These are phyloP conservation scores for Chalciporus pseudorubinellus DNA, from an alignment of 768 basidiomycete genomes.

Conservation along the genomic window DNA sequence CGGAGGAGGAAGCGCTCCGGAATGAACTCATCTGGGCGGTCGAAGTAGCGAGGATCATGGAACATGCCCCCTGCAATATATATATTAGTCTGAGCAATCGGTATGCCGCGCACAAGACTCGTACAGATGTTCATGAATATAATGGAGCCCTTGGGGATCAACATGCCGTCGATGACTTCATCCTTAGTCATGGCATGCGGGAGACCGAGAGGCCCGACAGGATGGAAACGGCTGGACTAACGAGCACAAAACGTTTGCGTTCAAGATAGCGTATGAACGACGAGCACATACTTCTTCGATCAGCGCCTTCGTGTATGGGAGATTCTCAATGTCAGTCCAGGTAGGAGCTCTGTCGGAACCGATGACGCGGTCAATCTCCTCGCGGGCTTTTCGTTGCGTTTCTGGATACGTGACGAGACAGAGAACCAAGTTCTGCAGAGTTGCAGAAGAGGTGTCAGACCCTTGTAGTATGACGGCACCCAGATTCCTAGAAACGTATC, in stretches of 20 bases:
- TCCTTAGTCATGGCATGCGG: slow-evolving; percentile 1
- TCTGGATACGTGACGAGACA: slow-evolving; percentile 22
- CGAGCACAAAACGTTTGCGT: not conserved
- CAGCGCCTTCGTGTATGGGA: slow-evolving; percentile 36
- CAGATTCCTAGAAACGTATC: slow-evolving; percentile 24
- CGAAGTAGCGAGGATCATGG: slow-evolving; percentile 24
- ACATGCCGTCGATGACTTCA: not conserved
- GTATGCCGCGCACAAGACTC: not conserved
- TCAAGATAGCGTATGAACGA: not conserved
- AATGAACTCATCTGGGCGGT: slow-evolving; percentile 22
- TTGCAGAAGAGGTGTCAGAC: slow-evolving; percentile 35
- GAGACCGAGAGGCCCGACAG: not conserved
- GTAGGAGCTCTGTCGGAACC: slow-evolving; percentile 42
- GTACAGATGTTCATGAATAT: not conserved
- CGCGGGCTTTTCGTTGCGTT: not conserved
- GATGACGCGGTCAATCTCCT: slow-evolving; percentile 47
- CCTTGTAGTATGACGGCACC: slow-evolving; percentile 32
- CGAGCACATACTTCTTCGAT: slow-evolving; percentile 19
- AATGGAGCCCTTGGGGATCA: not conserved
- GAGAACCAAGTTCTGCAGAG: slow-evolving; percentile 24
- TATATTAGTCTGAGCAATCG: not conserved
- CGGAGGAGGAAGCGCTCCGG: slow-evolving; percentile 29
- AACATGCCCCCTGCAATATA: slow-evolving; percentile 23
- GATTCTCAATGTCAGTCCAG: slow-evolving; percentile 39
- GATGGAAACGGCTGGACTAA: not conserved